These are phyloP conservation scores for Fusarium armeniacum DNA, from an alignment of 2,329 filamentous ascomycete species.

Conservation along the genomic window DNA sequence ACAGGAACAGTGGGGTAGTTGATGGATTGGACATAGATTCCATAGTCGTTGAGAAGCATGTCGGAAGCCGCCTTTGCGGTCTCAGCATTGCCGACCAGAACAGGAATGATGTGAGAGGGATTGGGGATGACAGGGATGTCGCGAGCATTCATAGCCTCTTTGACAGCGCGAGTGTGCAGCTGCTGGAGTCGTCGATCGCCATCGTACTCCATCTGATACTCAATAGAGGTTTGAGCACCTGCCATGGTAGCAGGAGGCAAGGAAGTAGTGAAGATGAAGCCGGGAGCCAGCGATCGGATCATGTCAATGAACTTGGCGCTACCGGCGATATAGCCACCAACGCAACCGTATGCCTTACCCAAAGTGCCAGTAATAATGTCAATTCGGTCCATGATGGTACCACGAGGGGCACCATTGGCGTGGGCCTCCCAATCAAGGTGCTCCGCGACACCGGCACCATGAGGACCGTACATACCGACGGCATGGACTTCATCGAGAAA, in stretches of 20 bases:
- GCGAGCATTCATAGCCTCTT: constrained; percentile 80
- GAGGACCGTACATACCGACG: constrained; percentile 98
- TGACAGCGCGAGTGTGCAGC: constrained; percentile 94
- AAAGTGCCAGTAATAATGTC: constrained; percentile 98
- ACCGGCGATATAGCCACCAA: constrained; percentile 97
- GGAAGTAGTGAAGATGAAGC: constrained; percentile 99
- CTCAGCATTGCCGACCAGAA: constrained; percentile 94
- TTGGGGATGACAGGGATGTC: constrained; percentile 98
- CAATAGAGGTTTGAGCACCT: constrained; percentile 89
- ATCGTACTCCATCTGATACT: constrained; percentile 89
- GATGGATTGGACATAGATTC: constrained; percentile 98
- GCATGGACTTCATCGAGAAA: constrained; percentile 99
- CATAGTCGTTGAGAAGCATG: constrained; percentile 88
- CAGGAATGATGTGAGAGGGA: constrained; percentile 94
- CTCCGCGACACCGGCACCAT: constrained; percentile 95
- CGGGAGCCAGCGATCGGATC: constrained; percentile 92
- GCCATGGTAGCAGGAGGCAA: constrained; percentile 98
- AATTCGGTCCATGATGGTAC: constrained; percentile 93
- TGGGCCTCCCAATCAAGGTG: constrained; percentile 96
- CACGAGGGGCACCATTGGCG: constrained; percentile 77
- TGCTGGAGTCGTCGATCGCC: constrained; percentile 94
- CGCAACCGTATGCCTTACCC: constrained; percentile 97
- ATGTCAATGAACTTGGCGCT: constrained; percentile 89
- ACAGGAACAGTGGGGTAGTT: constrained; percentile 99
- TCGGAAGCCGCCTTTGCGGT: constrained; percentile 93